phyloP scores from a whole-genome alignment of 225 moss, liverwort and hornwort species.

The Polytrichum formosum region DNA sequence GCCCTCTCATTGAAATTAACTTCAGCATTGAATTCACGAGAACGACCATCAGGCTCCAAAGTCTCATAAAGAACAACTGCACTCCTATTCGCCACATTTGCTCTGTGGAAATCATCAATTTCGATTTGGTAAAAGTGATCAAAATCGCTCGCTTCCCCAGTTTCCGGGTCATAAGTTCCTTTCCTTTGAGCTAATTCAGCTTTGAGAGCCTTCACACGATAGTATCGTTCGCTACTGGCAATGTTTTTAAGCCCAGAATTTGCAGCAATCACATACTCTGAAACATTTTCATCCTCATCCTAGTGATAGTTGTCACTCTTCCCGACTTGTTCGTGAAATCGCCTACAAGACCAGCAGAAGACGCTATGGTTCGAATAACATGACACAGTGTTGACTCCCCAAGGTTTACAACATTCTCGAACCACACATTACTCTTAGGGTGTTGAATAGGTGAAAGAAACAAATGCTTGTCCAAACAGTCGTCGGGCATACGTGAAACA shows the following conservation, averaged over 20 bases:
- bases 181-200: not conserved
- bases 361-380: not conserved
- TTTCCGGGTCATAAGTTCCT: not conserved
- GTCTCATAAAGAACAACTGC: no score
- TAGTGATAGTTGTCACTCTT: not conserved
- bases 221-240: not conserved
- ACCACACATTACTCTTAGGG: not conserved
- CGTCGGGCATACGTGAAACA: not conserved
- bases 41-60: no score
- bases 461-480: not conserved
- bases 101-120: not conserved
- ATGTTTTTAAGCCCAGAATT: not conserved
- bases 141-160: not conserved
- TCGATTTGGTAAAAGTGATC: not conserved
- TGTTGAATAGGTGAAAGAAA: conserved; percentile 1
- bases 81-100: no score
- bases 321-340: conserved; percentile 1
- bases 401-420: not conserved
- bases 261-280: not conserved
- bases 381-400: not conserved
- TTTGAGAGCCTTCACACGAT: not conserved
- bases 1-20: no score
- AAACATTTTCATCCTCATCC: not conserved
- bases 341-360: not conserved
- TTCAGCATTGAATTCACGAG: no score